phyloP scores from a whole-genome alignment of 257 asterid genomes.

The Ocimum tenuiflorum region DNA sequence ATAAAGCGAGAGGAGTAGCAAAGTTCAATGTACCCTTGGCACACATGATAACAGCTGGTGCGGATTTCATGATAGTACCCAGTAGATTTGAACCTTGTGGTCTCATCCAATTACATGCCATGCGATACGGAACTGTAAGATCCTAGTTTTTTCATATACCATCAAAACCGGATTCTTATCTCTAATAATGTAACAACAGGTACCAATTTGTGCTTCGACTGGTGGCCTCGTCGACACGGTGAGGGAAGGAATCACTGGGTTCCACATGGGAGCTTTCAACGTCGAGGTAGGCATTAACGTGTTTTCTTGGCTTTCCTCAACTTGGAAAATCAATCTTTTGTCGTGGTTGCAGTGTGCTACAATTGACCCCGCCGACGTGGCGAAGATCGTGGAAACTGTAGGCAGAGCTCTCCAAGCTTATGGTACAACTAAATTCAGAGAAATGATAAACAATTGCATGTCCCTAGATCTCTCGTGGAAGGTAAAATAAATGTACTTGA shows the following conservation, averaged over 20 bases:
- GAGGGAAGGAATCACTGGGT: conserved; percentile 79
- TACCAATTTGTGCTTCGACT: conserved; percentile 80
- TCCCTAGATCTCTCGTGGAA: conserved; percentile 89
- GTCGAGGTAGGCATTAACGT: too few relatives aligned
- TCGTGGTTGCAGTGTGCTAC: conserved; percentile 73
- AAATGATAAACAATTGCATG: conserved; percentile 86
- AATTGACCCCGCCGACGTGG: conserved; percentile 63
- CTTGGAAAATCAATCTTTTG: too few relatives aligned
- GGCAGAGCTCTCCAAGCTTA: conserved; percentile 43
- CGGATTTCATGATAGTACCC: conserved; percentile 79
- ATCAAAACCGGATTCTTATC: too few relatives aligned
- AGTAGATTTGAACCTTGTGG: conserved; percentile 99
- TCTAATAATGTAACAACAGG: conserved; percentile 24
- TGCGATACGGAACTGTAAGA: conserved; percentile 97
- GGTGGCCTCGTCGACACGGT: conserved; percentile 98
- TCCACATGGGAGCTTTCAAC: conserved; percentile 90
- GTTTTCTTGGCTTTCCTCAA: neutral
- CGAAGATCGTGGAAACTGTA: conserved; percentile 53
- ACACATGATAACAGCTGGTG: conserved; percentile 82
- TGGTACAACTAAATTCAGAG: too few relatives aligned
- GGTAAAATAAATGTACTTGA: too few relatives aligned
- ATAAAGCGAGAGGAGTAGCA: conserved; percentile 79
- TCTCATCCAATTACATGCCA: conserved; percentile 91
- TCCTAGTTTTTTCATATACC: neutral
- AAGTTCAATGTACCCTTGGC: conserved; percentile 86